phyloP scores from a whole-genome alignment of 2,329 filamentous ascomycete species.

The Metarhizium robertsii region DNA sequence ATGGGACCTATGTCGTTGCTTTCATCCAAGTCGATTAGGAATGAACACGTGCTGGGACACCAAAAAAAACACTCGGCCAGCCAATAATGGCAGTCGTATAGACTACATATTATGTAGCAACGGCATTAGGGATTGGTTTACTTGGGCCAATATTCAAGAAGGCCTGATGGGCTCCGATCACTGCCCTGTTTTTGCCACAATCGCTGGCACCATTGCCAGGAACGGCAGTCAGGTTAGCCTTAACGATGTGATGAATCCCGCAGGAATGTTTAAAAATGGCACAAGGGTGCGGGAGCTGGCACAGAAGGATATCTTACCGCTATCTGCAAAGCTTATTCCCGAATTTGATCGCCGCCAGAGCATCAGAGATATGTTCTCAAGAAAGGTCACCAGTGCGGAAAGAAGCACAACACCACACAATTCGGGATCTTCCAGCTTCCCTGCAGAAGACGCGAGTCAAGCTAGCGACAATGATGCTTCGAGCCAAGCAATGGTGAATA shows the following conservation, averaged over 20 bases:
- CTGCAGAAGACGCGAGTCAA: neutral
- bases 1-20: slow-evolving; percentile 75
- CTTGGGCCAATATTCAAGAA: slow-evolving; percentile 78
- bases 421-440: neutral
- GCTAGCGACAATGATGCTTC: neutral
- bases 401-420: neutral
- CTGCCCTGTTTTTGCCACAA: slow-evolving; percentile 77
- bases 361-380: slow-evolving; percentile 85
- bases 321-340: slow-evolving; percentile 75
- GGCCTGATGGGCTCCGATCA: slow-evolving; percentile 93
- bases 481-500: neutral
- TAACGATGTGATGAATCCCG: slow-evolving; percentile 68
- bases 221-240: slow-evolving; percentile 43
- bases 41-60: slow-evolving; percentile 99
- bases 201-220: slow-evolving; percentile 53
- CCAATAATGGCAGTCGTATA: slow-evolving; percentile 86
- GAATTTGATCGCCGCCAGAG: slow-evolving; percentile 78
- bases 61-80: slow-evolving; percentile 88
- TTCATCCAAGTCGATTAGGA: slow-evolving; percentile 67
- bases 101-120: slow-evolving; percentile 85
- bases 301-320: slow-evolving; percentile 55
- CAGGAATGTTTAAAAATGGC: slow-evolving; percentile 61
- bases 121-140: slow-evolving; percentile 72
- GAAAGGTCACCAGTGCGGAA: slow-evolving; percentile 17
- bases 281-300: slow-evolving; percentile 57